phyloP scores from a whole-genome alignment of 192 early-diverging fungal genomes.

The Mortierella alpina region DNA sequence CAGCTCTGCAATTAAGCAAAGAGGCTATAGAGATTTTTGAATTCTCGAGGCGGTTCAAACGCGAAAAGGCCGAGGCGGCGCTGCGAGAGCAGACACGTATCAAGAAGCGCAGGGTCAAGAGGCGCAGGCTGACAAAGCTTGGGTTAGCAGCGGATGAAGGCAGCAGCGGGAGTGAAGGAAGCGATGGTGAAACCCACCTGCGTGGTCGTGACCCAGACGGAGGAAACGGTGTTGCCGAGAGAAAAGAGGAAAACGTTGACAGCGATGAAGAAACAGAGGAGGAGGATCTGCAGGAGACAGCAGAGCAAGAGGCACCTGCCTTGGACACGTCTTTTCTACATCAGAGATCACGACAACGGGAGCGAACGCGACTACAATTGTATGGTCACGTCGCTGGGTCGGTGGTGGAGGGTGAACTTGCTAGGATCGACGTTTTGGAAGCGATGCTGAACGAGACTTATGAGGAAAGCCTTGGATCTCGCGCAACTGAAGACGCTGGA shows the following conservation, averaged over 20 bases:
- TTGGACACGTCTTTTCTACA: slow-evolving; percentile 18
- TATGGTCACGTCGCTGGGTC: slow-evolving; percentile 1
- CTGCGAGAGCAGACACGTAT: slow-evolving; percentile 5
- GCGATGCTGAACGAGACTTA: slow-evolving; percentile 29
- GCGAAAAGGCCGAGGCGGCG: slow-evolving; percentile 25
- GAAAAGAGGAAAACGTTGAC: neutral
- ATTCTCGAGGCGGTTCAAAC: slow-evolving; percentile 36
- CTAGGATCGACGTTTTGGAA: slow-evolving; percentile 19
- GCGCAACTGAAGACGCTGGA: neutral
- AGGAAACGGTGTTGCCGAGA: neutral
- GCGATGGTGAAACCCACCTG: neutral
- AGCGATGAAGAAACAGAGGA: slow-evolving; percentile 5
- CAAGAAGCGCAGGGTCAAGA: slow-evolving; percentile 16
- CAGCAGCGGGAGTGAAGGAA: slow-evolving; percentile 16
- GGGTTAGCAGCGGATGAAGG: slow-evolving; percentile 43
- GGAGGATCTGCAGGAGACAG: neutral
- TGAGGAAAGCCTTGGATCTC: slow-evolving; percentile 23
- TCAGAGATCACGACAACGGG: neutral
- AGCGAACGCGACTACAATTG: slow-evolving; percentile 1
- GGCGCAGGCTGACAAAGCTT: slow-evolving; percentile 29
- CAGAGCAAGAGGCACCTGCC: slow-evolving; percentile 14
- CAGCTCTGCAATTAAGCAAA: slow-evolving; percentile 11
- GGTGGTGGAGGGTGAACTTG: neutral
- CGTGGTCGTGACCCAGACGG: neutral
- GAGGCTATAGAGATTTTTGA: slow-evolving; percentile 50